Base-by-base conservation (phyloP, 345 rosid genomes). In the Linum lewisii region DNA sequence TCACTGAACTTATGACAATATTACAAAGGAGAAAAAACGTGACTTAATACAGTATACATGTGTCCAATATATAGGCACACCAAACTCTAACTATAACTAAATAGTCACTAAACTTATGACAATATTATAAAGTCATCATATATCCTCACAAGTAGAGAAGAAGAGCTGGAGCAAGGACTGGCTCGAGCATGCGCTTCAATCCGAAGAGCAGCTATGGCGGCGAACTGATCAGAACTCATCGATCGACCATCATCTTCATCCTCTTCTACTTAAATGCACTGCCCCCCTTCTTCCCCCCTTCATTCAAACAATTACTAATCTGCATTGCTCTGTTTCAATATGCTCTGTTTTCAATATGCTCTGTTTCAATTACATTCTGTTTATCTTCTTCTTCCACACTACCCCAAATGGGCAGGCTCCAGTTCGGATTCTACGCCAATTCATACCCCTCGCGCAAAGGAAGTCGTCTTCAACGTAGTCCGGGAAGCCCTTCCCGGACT, bases 131-230 rank as follows among this genome's bases (percentile, higher is more conserved):
- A n/a, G n/a, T n/a, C n/a, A n/a, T n/a, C n/a, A n/a, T n/a, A n/a
- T n/a, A n/a, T n/a, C n/a, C n/a, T n/a, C n/a, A n/a, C n/a, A n/a
- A 78, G 60, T 66, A 66, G 72, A 73, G 70, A 64, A 56, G 66
- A 60, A 59, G 62, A 60, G 73, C 38, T 82, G 36, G 86, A 83
- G 57, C 62, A 59, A 49, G 96, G 84, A 76, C 73, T 88, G 0
- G 82, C 78, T 6, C 66, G 76, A 63, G 90, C 95, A 5, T 79
- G 96, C 52, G 84, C 81, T 37, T 78, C 83, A n/a, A 88, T 88
- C 44, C 74, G 53, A 0, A 63, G 60, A 45, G 95, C 84, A 18
- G 72, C 75, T 51, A 58, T 62, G 1, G 29, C 60, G 69, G 68
- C 60, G 20, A 23, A 57, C n/a, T 51, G n/a, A n/a, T n/a, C 68